Percentiles rank a stretch among this genome's conserved stretches.
Conservation (phyloP, 805 yeast species). For the Kluyveromyces wickerhamii region DNA sequence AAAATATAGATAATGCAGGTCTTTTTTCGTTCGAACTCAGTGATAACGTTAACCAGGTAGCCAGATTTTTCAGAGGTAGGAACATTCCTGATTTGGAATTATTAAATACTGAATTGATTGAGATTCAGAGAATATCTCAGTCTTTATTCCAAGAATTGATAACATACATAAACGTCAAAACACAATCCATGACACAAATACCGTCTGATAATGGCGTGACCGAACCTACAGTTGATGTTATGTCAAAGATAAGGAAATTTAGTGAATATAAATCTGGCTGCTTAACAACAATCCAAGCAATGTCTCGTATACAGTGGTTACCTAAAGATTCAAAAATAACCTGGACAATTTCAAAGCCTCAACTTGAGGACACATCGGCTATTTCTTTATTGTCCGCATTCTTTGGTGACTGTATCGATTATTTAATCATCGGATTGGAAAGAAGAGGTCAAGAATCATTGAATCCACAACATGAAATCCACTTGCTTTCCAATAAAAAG, state of each 20-base stretch:
- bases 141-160: constrained; percentile 51
- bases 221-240: constrained; percentile 63
- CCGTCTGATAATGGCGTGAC: constrained; percentile 67
- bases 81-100: constrained; percentile 13
- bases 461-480: constrained; percentile 18
- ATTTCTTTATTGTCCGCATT: constrained; percentile 53
- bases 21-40: constrained; percentile 51
- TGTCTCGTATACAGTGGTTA: constrained; percentile 62
- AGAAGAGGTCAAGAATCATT: constrained; percentile 40
- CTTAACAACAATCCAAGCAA: constrained; percentile 39
- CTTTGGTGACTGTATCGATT: constrained; percentile 72
- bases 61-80: constrained; percentile 27
- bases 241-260: constrained; percentile 58
- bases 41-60: constrained; percentile 36
- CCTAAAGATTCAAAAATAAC: constrained; percentile 31
- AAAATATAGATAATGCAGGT: constrained; percentile 40
- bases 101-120: constrained; percentile 23
- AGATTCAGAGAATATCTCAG: constrained; percentile 25
- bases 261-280: constrained; percentile 52
- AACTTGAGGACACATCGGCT: constrained; percentile 21
- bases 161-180: constrained; percentile 44
- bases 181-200: constrained; percentile 37
- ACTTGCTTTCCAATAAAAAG: constrained; percentile 4
- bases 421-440: constrained; percentile 58
- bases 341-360: constrained; percentile 9